A percentile compares a stretch with the other conserved stretches of the same genome.
Conservation (phyloP, 1,284 basidiomycete genomes). For the Trichosporon ovoides region DNA sequence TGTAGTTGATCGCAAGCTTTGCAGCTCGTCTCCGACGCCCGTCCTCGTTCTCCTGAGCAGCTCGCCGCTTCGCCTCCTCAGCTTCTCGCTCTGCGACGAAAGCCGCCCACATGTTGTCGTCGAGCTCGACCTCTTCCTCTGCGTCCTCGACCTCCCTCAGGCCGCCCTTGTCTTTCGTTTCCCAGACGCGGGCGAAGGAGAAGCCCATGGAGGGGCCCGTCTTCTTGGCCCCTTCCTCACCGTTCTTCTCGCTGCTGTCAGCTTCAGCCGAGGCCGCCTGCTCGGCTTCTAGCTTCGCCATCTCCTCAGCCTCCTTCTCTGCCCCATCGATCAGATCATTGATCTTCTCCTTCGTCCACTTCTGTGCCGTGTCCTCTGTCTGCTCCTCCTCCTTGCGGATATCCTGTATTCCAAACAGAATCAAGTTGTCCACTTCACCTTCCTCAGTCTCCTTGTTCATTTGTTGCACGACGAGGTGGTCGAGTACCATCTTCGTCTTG, state of each 20-base stretch:
- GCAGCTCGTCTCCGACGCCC: conserved; percentile 5
- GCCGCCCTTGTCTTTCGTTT: conserved; percentile 60
- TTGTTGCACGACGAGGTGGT: conserved; percentile 85
- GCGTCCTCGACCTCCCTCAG: conserved; percentile 61
- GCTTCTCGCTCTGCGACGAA: conserved; percentile 27
- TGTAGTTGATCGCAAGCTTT: conserved; percentile 8
- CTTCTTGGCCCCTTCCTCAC: conserved; percentile 3
- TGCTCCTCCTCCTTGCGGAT: conserved; percentile 60
- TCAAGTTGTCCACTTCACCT: conserved; percentile 68
- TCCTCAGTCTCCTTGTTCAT: conserved; percentile 74
- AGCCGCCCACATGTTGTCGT: conserved; percentile 63
- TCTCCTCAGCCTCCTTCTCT: conserved; percentile 61
- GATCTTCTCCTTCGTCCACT: conserved; percentile 70
- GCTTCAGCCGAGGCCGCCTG: conserved; percentile 33
- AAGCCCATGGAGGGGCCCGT: conserved; percentile 59
- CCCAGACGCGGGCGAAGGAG: conserved; percentile 82
- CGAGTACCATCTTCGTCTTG: conserved; percentile 83
- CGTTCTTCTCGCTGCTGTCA: conserved; percentile 12
- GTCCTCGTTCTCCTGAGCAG: background rate
- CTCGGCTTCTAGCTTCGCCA: conserved; percentile 49
- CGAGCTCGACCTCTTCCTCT: conserved; percentile 50
- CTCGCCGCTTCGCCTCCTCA: background rate
- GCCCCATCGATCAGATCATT: conserved; percentile 76
- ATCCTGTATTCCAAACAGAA: conserved; percentile 74
- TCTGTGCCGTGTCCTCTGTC: conserved; percentile 18